These are phyloP conservation scores for Dicorynia guianensis DNA, from an alignment of 306 rosid species.

Conservation along the genomic window DNA sequence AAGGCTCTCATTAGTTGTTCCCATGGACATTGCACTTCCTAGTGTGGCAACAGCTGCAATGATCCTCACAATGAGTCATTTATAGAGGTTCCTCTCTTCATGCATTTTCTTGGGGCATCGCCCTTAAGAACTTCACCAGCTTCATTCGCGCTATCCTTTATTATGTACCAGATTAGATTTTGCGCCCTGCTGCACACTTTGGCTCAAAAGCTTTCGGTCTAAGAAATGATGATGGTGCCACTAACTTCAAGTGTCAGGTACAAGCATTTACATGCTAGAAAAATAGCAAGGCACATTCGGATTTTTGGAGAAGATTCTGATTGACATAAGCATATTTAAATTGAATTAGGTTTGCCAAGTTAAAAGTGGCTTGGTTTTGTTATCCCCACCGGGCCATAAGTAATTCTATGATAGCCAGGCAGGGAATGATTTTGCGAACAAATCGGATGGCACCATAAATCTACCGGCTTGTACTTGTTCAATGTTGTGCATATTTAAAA, in stretches of 20 bases:
- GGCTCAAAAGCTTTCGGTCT: conserved; percentile 1
- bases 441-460: too few relatives aligned
- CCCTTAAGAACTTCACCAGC: conserved; percentile 43
- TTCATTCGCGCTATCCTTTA: conserved; percentile 40
- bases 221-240: background rate
- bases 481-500: conserved; percentile 23
- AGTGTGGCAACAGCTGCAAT: conserved; percentile 49
- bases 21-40: conserved; percentile 52
- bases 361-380: conserved; percentile 32
- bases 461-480: conserved; percentile 47
- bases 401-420: background rate
- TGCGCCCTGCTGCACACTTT: too few relatives aligned
- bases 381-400: background rate
- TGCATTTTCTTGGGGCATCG: conserved; percentile 29
- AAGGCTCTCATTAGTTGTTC: conserved; percentile 49
- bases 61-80: conserved; percentile 55
- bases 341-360: conserved; percentile 38
- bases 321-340: background rate
- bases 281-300: background rate
- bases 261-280: conserved; percentile 33
- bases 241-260: too few relatives aligned
- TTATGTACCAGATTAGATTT: conserved; percentile 1
- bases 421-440: conserved; percentile 8
- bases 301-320: background rate
- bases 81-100: conserved; percentile 51